Evolutionary conservation across 495 filamentous ascomycete species (phyloP).

Genomic region (Podospora bellae-mahoneyi): DNA sequence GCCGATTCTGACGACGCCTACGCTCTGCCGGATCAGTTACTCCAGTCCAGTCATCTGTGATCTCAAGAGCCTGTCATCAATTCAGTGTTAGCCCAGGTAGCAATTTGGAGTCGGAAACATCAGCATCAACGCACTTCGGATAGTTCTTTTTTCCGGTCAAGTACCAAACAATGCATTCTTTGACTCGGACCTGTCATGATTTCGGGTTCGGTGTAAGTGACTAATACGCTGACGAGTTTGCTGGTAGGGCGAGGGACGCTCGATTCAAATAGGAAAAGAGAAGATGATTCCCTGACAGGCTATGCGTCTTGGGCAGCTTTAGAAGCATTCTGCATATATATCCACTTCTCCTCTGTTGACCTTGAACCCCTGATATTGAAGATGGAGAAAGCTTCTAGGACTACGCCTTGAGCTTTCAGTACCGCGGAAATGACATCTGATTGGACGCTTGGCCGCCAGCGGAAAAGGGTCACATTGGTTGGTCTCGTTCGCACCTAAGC

Average conservation of each 20-base stretch:
- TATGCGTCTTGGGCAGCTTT: neutral
- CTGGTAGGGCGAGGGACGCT: neutral
- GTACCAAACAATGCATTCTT: neutral
- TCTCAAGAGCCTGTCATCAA: neutral
- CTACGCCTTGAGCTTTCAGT: neutral
- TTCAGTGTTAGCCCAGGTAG: neutral
- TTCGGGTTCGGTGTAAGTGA: neutral
- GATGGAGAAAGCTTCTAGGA: neutral
- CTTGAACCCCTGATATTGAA: neutral
- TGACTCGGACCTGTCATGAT: neutral
- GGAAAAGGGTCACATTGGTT: neutral
- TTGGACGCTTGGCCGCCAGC: neutral
- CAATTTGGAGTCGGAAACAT: neutral
- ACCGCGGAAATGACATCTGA: neutral
- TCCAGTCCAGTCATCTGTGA: conserved; percentile 23
- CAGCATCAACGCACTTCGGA: neutral
- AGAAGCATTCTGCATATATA: neutral
- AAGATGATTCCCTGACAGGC: neutral
- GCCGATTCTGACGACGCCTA: conserved; percentile 21
- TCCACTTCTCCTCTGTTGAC: neutral
- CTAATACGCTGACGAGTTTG: neutral
- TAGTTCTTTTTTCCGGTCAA: neutral
- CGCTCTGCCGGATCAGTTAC: conserved; percentile 18
- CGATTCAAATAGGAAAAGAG: neutral
- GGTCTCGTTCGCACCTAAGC: neutral